Evolutionary conservation across 2,329 filamentous ascomycete genomes (phyloP), one percentile per base, ranked within the genome.

Genomic region (Clathrospora elynae): DNA sequence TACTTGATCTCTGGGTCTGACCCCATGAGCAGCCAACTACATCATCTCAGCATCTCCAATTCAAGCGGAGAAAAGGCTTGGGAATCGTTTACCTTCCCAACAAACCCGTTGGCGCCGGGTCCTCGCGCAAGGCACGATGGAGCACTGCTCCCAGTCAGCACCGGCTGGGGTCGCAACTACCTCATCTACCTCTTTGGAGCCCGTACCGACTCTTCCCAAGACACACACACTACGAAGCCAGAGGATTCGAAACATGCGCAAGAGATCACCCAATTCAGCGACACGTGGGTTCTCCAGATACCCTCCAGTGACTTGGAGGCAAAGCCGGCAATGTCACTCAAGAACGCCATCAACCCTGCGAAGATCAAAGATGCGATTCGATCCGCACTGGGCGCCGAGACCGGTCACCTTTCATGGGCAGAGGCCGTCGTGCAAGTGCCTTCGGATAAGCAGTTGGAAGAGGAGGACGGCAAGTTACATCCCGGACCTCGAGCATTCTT

Each of bases 221-320:
- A 14, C 5, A 13, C 22, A n/a, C 13, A 14, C 4, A 32, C 23
- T n/a, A 30, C 25, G 10, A 19, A 32, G 3, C 30, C 29, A 8
- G 38, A 55, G 19, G 48, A 55, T 23, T 33, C 31, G 5, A 43
- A 47, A 34, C 16, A 46, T 7, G 22, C 52, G 9, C 25, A 54
- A 19, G 30, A 59, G 14, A 29, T 57, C 12, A 62, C 58, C 6
- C 61, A 63, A 30, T 73, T 70, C 61, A 70, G 66, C 40, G 73
- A 74, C 42, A 65, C 71, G n/a, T 75, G 73, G 73, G 70, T 64
- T 0, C 65, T 73, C n/a, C 73, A 76, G 42, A 62, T 74, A 5
- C 71, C 68, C 2, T 73, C 72, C 4, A 67, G 61, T 36, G 46
- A 62, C 28, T 39, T 68, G 6, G 54, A 59, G 5, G 45, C 61